Percentiles rank a stretch among this genome's conserved stretches.
Conservation (phyloP, 495 filamentous ascomycete genomes). For the Podospora fimiseda region DNA sequence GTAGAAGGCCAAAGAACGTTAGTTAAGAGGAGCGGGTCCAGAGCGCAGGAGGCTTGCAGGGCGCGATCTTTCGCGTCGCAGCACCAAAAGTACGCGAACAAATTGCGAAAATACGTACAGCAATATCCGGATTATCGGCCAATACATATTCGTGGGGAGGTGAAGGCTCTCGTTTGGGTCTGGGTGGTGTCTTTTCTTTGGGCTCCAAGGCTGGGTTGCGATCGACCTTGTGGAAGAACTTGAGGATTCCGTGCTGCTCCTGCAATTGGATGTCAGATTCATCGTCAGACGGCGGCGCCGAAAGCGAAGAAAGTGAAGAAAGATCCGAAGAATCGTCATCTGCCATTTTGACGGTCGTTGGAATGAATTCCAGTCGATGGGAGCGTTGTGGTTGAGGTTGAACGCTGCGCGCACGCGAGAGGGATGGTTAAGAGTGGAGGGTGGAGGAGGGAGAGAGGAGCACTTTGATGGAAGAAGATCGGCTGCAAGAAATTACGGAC, state of each 20-base stretch:
- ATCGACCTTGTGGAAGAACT: conserved; percentile 51
- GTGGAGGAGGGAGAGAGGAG: conserved; percentile 21
- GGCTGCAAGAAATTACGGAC: conserved; percentile 34
- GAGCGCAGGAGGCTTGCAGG: conserved; percentile 15
- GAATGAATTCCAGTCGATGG: conserved; percentile 9
- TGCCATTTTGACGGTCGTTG: conserved; percentile 32
- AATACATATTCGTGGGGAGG: conserved; percentile 84
- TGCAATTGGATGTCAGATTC: conserved; percentile 45
- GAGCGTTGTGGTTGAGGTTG: conserved; percentile 12
- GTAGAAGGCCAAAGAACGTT: conserved; percentile 20
- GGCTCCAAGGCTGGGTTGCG: conserved; percentile 31
- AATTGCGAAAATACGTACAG: conserved; percentile 54
- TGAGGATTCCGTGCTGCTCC: conserved; percentile 46
- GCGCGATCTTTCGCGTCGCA: conserved; percentile 38
- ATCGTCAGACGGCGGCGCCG: conserved; percentile 47
- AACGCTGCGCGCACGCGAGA: neutral
- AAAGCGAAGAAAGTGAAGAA: conserved; percentile 49
- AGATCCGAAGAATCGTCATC: conserved; percentile 51
- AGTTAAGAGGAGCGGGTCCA: conserved; percentile 26
- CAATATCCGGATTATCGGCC: conserved; percentile 81
- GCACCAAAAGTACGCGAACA: conserved; percentile 23
- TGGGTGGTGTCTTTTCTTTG: conserved; percentile 53
- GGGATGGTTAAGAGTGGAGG: conserved; percentile 11
- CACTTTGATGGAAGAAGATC: conserved; percentile 21
- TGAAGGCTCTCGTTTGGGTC: conserved; percentile 69